Evolutionary conservation across 2,329 filamentous ascomycete species (phyloP).

Genomic region (Fusarium sp.): DNA sequence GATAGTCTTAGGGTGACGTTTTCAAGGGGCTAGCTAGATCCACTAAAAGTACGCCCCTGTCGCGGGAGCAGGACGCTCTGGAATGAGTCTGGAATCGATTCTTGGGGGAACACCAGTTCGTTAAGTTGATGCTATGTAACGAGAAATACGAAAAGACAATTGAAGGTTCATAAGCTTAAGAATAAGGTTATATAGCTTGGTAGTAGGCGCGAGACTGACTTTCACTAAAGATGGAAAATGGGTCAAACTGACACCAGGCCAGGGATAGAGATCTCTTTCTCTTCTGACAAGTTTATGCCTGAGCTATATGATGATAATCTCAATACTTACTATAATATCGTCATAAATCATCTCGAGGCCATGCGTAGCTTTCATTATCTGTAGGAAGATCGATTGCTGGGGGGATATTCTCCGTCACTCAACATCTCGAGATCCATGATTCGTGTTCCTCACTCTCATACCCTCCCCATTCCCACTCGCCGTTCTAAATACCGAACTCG

Average conservation of each 20-base stretch:
- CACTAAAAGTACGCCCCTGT: constrained; percentile 31
- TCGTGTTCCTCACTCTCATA: constrained; percentile 19
- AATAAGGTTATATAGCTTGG: not conserved
- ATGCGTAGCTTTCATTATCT: not conserved
- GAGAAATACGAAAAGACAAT: not conserved
- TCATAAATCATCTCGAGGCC: no score
- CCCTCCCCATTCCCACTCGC: constrained; percentile 40
- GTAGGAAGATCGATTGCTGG: rapidly evolving
- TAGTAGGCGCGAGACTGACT: no score
- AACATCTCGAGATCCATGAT: constrained; percentile 2
- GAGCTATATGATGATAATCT: not conserved
- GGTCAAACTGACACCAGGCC: not conserved
- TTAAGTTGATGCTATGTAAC: not conserved
- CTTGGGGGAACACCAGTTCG: not conserved
- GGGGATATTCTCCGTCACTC: constrained; percentile 5
- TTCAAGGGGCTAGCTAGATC: constrained; percentile 27
- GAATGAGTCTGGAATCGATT: not conserved
- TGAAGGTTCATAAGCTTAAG: not conserved
- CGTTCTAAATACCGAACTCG: constrained; percentile 73
- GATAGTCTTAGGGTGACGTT: constrained; percentile 18
- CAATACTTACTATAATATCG: rapidly evolving
- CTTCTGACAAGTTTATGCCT: not conserved
- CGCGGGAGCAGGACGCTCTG: not conserved
- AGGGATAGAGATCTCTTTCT: not conserved
- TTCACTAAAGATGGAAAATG: not conserved